Percentiles rank a stretch among this genome's conserved stretches.
Evolutionary conservation across 2,329 filamentous ascomycete species (phyloP).

Genomic region (Thelonectria discophora): DNA sequence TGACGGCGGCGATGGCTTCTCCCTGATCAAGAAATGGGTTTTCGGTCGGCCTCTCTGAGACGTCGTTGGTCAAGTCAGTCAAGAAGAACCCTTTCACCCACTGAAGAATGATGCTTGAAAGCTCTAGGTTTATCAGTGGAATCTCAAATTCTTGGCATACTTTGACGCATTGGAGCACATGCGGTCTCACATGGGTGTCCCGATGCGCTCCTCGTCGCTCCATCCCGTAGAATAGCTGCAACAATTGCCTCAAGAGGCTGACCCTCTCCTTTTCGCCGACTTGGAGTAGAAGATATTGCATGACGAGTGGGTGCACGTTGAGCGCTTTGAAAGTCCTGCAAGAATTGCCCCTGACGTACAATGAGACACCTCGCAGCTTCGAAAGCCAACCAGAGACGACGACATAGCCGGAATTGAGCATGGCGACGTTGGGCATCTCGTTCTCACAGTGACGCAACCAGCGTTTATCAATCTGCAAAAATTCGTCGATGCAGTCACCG

Average conservation of each 20-base stretch:
- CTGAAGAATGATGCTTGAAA: not conserved
- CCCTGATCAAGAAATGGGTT: not conserved
- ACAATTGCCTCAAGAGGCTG: not conserved
- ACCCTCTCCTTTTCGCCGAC: not conserved
- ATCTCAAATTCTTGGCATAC: not conserved
- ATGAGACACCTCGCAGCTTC: not conserved
- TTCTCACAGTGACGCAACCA: too few species aligned
- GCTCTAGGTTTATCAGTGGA: not conserved
- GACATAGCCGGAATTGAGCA: not conserved
- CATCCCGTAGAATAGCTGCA: constrained; percentile 3
- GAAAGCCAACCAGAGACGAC: not conserved
- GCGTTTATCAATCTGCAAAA: not conserved
- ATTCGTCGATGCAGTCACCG: constrained; percentile 4
- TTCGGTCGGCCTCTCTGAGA: not conserved
- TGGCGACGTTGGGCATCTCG: not conserved
- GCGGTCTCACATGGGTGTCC: not conserved
- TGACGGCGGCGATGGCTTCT: not conserved
- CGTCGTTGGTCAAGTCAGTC: not conserved
- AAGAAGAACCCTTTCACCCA: not conserved
- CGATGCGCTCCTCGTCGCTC: not conserved
- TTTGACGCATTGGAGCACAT: not conserved
- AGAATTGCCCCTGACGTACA: not conserved
- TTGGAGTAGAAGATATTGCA: not conserved
- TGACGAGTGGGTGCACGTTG: not conserved
- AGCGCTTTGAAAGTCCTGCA: not conserved